Base-by-base conservation (phyloP, 1,284 basidiomycete species). In the Boletellus deceptivus region DNA sequence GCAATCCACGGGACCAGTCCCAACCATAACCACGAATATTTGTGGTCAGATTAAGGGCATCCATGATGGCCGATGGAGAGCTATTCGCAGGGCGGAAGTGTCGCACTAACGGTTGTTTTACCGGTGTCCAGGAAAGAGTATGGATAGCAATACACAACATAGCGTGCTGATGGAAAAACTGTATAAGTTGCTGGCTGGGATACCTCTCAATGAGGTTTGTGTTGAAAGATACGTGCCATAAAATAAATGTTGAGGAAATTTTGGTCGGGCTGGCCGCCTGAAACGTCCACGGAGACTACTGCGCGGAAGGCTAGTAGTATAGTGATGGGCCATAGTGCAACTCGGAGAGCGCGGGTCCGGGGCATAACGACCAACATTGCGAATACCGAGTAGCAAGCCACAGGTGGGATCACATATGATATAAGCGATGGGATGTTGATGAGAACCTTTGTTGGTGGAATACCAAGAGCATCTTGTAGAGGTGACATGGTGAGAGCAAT, bases 11-110 rank as follows among this genome's bases (percentile, higher is more conserved):
- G n/a, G 56, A 49, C 61, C 63, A 62, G 27, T 57, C 36, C 82
- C 83, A 85, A 13, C 77, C 80, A 29, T 71, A 55, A 3, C 82
- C 82, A 8, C 82, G 78, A 8, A 77, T 57, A 53, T 73, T 78
- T 50, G 65, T 66, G 11, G 56, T 58, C 18, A 85, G 70, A 50
- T 84, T 78, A 22, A 75, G 58, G 0, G 77, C 73, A 53, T 84
- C 76, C 36, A 69, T 52, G n/a, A 69, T 50, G 3, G 27, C 50
- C 5, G 57, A 59, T 8, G 52, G 49, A 3, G 31, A 29, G 2
- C 42, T 39, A 16, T 48, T 50, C 17, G 2, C 25, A 7, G 59
- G 51, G 20, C 48, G 52, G 10, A 41, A 29, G 37, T 39, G 27
- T 22, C 45, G 45, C 14, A 39, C 37, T 6, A 39, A 27, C 10